phyloP scores from a whole-genome alignment of 106 monocot genomes.

The Xerophyta viscosa region DNA sequence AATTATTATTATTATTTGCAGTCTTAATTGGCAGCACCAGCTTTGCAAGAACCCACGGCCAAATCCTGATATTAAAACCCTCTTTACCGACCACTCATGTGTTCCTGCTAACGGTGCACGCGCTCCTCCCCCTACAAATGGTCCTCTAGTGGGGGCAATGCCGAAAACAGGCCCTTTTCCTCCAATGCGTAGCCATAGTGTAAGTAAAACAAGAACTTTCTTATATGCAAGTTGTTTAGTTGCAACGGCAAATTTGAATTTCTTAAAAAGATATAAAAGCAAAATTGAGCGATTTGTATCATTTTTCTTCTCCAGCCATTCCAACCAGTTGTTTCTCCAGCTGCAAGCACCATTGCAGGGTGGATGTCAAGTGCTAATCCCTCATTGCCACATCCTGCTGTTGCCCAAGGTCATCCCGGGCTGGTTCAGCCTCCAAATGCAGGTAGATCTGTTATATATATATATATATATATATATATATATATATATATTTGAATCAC shows the following conservation, averaged over 20 bases:
- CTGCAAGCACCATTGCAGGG: slow-evolving; percentile 77
- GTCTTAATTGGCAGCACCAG: slow-evolving; percentile 99
- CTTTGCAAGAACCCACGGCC: slow-evolving; percentile 97
- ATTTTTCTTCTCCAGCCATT: slow-evolving; percentile 57
- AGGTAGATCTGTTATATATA: slow-evolving; percentile 21
- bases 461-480: too few relatives aligned
- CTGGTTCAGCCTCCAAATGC: slow-evolving; percentile 74
- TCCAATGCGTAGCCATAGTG: slow-evolving; percentile 70
- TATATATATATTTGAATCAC: too few relatives aligned
- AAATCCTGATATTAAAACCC: slow-evolving; percentile 97
- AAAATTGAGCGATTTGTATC: too few relatives aligned
- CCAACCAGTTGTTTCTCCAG: slow-evolving; percentile 83
- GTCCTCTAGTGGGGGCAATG: slow-evolving; percentile 70
- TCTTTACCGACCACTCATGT: slow-evolving; percentile 92
- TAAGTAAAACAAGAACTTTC: slow-evolving; percentile 18
- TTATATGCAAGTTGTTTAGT: not conserved
- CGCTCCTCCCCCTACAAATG: slow-evolving; percentile 51
- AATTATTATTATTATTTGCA: too few relatives aligned
- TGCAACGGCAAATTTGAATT: not conserved
- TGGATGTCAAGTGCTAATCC: slow-evolving; percentile 95
- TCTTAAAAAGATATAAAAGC: too few relatives aligned
- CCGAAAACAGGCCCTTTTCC: slow-evolving; percentile 81
- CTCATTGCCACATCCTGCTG: slow-evolving; percentile 75
- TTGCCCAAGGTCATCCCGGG: slow-evolving; percentile 80
- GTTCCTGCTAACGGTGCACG: slow-evolving; percentile 76